Base-by-base conservation (phyloP, 345 rosid species). In the Corymbia maculata region DNA sequence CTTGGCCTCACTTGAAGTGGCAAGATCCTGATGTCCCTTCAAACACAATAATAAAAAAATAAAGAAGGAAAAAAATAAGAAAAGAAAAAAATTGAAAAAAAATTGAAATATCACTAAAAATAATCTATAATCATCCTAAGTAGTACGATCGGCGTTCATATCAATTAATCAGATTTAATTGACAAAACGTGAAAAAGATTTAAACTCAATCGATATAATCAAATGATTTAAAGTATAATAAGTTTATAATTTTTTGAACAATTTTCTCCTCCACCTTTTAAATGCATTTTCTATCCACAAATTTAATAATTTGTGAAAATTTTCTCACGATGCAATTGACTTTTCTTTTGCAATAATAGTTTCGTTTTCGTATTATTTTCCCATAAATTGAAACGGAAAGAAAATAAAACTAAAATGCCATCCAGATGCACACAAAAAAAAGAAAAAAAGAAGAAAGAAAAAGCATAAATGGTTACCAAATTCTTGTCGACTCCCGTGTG, bases 161-260 rank as follows among this genome's bases (percentile, higher is more conserved):
- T n/a, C n/a, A n/a, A n/a, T n/a, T n/a, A n/a, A n/a, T n/a, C n/a
- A n/a, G n/a, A n/a, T n/a, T n/a, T n/a, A 55, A 55, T 55, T 4
- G 22, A 0, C 12, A 55, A 55, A 21, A 55, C 22, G 28, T 22
- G 0, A 55, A 9, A 22, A 21, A 8, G 0, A 21, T 55, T 55
- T 21, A 55, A 22, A 8, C 1, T 55, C 19, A 21, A 21, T 8
- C 22, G 0, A 0, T 5, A 55, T 8, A 21, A 8, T 55, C 22
- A 55, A 55, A 55, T 21, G 22, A 7, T 3, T 55, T 9, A 22
- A n/a, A n/a, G n/a, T n/a, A n/a, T n/a, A n/a, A n/a, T n/a, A n/a
- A n/a, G n/a, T n/a, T n/a, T n/a, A n/a, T n/a, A n/a, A n/a, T n/a
- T n/a, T 49, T 4, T 5, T 4, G 6, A 12, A 55, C 12, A 22